These are phyloP conservation scores for Rugonectria rugulosa DNA, from an alignment of 2,329 filamentous ascomycete species.

Conservation along the genomic window DNA sequence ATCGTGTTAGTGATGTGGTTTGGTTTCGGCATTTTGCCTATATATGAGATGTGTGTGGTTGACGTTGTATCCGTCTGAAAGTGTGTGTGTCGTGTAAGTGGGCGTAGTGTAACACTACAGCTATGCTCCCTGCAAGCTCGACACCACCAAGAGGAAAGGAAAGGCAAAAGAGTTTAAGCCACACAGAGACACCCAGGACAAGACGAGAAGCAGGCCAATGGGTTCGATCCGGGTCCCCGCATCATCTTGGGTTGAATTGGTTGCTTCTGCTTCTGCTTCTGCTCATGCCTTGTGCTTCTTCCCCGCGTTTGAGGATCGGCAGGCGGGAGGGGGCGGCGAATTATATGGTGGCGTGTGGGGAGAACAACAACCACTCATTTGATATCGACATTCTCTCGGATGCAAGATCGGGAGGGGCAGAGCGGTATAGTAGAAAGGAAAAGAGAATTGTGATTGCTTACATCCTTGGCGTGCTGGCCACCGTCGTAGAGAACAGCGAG, in stretches of 20 bases:
- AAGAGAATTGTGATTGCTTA: slow-evolving; percentile 50
- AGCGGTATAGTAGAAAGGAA: slow-evolving; percentile 5
- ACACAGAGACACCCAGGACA: too few relatives aligned
- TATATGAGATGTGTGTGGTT: background rate
- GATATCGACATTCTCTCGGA: slow-evolving; percentile 7
- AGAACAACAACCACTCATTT: slow-evolving; percentile 13
- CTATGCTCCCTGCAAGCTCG: slow-evolving; percentile 9
- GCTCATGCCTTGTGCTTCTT: slow-evolving; percentile 19
- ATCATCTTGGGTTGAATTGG: slow-evolving; percentile 30
- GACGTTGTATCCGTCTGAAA: slow-evolving; percentile 14
- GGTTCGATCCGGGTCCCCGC: slow-evolving; percentile 26
- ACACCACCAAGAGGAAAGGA: background rate
- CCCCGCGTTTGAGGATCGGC: slow-evolving; percentile 41
- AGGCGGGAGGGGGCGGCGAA: slow-evolving; percentile 21
- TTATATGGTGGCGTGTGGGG: slow-evolving; percentile 26
- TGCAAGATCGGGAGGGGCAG: slow-evolving; percentile 16
- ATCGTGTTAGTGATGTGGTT: slow-evolving; percentile 29
- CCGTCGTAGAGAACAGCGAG: slow-evolving; percentile 94
- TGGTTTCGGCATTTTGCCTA: background rate
- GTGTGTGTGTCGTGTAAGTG: slow-evolving; percentile 18
- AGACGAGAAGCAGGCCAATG: background rate
- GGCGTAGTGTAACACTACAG: slow-evolving; percentile 9
- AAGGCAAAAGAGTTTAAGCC: background rate
- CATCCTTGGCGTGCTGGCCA: slow-evolving; percentile 85
- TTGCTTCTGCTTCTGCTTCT: too few relatives aligned